Percentiles rank a stretch among this genome's conserved stretches.
phyloP scores from a whole-genome alignment of 768 basidiomycete species.

The Dioszegia hungarica region DNA sequence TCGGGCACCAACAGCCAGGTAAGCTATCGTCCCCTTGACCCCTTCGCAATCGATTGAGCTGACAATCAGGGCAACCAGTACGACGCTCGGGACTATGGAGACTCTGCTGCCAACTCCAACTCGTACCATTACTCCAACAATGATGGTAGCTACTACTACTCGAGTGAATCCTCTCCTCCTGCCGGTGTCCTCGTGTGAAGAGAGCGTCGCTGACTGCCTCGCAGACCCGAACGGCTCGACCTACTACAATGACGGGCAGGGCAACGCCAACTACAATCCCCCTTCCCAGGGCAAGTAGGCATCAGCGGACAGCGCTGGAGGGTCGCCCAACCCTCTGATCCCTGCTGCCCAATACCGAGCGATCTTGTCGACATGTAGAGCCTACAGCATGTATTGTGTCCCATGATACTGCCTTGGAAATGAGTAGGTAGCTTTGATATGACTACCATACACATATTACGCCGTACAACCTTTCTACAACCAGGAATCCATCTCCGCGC shows the following conservation, averaged over 20 bases:
- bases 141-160: neutral
- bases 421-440: too few species aligned
- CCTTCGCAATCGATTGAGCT: neutral
- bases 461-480: too few species aligned
- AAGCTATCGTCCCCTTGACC: too few species aligned
- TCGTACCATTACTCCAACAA: neutral
- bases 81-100: neutral
- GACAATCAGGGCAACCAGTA: neutral
- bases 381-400: too few species aligned
- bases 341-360: too few species aligned
- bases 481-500: too few species aligned
- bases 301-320: too few species aligned
- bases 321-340: too few species aligned
- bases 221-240: conserved; percentile 1
- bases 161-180: neutral
- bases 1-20: neutral
- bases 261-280: neutral
- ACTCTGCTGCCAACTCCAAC: neutral
- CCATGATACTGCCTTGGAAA: too few species aligned
- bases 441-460: too few species aligned
- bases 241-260: neutral
- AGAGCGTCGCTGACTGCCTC: neutral
- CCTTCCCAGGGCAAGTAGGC: neutral
- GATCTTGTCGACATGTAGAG: too few species aligned
- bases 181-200: neutral